Evolutionary conservation across 805 yeast species (phyloP).

Genomic region (Maudiozyma barnettii): DNA sequence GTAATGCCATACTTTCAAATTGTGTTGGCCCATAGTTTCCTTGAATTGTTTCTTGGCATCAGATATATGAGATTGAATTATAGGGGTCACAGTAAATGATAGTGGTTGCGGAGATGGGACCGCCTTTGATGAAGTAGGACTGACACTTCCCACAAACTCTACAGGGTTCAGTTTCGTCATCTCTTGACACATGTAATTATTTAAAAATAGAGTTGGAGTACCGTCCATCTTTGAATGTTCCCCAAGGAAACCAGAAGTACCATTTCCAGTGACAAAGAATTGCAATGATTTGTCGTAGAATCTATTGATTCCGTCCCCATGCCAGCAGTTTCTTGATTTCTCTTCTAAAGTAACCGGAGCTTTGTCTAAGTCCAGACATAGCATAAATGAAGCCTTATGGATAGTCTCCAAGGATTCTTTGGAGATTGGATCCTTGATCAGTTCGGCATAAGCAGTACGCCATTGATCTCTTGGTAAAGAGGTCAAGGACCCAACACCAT

Average conservation of each 20-base stretch:
- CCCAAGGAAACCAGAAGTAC: constrained; percentile 85
- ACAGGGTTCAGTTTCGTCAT: constrained; percentile 39
- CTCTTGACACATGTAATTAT: constrained; percentile 59
- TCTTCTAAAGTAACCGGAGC: constrained; percentile 71
- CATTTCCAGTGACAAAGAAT: constrained; percentile 71
- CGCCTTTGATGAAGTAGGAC: neutral
- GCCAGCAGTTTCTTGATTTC: constrained; percentile 82
- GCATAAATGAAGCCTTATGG: constrained; percentile 67
- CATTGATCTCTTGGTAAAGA: constrained; percentile 80
- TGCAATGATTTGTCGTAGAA: constrained; percentile 88
- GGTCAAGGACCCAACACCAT: constrained; percentile 70
- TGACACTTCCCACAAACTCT: constrained; percentile 12
- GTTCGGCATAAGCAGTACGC: constrained; percentile 48
- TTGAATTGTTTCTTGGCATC: constrained; percentile 50
- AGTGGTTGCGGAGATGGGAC: constrained; percentile 17
- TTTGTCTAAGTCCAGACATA: constrained; percentile 61
- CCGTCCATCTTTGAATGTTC: constrained; percentile 99
- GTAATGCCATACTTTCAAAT: constrained; percentile 70
- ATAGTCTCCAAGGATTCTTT: constrained; percentile 53
- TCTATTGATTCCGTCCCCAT: constrained; percentile 88
- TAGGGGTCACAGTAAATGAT: constrained; percentile 50
- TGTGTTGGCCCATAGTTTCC: constrained; percentile 47
- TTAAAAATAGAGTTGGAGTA: constrained; percentile 83
- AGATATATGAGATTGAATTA: constrained; percentile 41
- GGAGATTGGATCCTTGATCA: constrained; percentile 54